Conservation (phyloP, 2,329 filamentous ascomycete genomes). For the Rasamsonia emersonii region DNA sequence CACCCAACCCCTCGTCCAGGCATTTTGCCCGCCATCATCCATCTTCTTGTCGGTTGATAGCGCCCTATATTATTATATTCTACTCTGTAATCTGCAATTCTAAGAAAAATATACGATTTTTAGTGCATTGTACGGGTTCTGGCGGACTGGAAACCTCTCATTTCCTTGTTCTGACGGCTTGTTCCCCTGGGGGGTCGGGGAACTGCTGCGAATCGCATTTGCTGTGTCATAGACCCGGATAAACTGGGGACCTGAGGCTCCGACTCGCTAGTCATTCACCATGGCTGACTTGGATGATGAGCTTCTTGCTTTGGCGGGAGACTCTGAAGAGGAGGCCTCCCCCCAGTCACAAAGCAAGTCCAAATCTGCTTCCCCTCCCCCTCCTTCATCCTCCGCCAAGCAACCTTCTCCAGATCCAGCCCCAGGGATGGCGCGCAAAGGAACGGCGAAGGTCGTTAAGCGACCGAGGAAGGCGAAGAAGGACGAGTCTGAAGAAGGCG, state of each 20-base stretch:
- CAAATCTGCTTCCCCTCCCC: slow-evolving; percentile 45
- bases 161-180: too few relatives aligned
- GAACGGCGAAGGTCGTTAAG: slow-evolving; percentile 28
- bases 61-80: too few relatives aligned
- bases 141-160: slow-evolving; percentile 5
- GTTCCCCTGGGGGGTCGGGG: not conserved
- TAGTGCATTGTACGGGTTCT: slow-evolving; percentile 3
- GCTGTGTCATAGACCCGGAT: not conserved
- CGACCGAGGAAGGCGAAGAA: slow-evolving; percentile 42
- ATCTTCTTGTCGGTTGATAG: not conserved
- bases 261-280: slow-evolving; percentile 19
- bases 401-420: slow-evolving; percentile 33
- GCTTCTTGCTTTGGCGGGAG: slow-evolving; percentile 84
- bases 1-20: too few relatives aligned
- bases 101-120: too few relatives aligned
- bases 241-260: slow-evolving; percentile 4
- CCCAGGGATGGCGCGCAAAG: slow-evolving; percentile 40
- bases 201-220: not conserved
- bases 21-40: too few relatives aligned
- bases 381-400: slow-evolving; percentile 45
- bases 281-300: slow-evolving; percentile 84
- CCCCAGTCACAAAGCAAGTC: slow-evolving; percentile 48
- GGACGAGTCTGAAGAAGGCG: slow-evolving; percentile 61
- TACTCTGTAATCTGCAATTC: too few relatives aligned
- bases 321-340: slow-evolving; percentile 50